Evolutionary conservation across 2,329 filamentous ascomycete genomes (phyloP), one percentile per base, ranked within the genome.

Genomic region (Aspergillus ibericus): DNA sequence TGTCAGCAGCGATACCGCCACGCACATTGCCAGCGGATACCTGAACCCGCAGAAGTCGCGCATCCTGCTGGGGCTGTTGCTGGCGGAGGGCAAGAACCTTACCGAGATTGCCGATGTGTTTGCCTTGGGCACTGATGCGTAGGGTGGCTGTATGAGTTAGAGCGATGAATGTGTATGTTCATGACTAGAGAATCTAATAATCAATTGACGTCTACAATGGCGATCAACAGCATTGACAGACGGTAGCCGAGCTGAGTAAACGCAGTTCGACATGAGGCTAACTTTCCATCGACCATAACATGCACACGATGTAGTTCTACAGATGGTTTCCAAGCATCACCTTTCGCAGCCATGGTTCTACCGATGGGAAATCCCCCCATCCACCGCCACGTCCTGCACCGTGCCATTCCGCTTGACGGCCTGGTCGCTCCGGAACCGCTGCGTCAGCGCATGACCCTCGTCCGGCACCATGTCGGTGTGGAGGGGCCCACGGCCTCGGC

Each of bases 1-100:
- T 16, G 54, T 52, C n/a, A 40, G 44, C 5, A 63, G 56, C 18
- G 56, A 59, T 8, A 67, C 67, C 49, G 62, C 63, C 2, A 67
- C 64, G 32, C 56, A 59, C 9, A 67, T 69, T 52, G 62, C 63
- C 2, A 68, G 66, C 42, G 67, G 67, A 9, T 63, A 59, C 49
- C 35, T 66, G 52, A 66, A 63, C 58, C 64, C 64, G 5, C 46
- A 54, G 18, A 63, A 66, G 52, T 32, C 64, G 12, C 60, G 64
- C 16, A 57, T 66, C 10, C 47, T 65, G 44, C 50, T 66, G n/a
- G 64, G 63, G 1, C 38, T 66, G 51, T 27, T 66, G 42, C 48
- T 66, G 5, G 54, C 63, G 1, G 29, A 66, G 58, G 54, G 55
- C 4, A 58, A 59, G 55, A 42, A 44, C 7, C 18, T 57, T 9